These are phyloP conservation scores for Pulicaria dysenterica DNA, from an alignment of 129 eudicot species.

Conservation along the genomic window DNA sequence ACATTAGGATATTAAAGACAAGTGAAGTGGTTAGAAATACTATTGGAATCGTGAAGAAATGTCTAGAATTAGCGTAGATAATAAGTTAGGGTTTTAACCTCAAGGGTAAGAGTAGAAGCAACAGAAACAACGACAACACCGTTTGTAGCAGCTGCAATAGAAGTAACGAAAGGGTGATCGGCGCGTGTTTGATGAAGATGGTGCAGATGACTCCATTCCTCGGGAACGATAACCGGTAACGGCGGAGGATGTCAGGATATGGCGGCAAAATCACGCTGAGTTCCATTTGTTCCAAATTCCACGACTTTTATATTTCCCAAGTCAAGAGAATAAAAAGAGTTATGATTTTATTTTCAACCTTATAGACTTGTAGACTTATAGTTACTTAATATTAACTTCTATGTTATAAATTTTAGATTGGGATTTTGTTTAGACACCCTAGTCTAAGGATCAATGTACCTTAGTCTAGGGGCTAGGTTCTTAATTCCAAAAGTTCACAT, in stretches of 20 bases:
- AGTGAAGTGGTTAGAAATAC: neutral
- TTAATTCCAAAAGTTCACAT: too few relatives aligned
- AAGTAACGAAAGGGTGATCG: slow-evolving; percentile 45
- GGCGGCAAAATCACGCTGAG: slow-evolving; percentile 35
- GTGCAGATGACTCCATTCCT: slow-evolving; percentile 32
- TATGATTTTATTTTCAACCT: too few relatives aligned
- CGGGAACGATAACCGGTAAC: neutral
- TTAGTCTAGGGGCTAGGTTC: too few relatives aligned
- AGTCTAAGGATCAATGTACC: too few relatives aligned
- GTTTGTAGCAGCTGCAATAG: slow-evolving; percentile 51
- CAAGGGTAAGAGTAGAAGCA: slow-evolving; percentile 57
- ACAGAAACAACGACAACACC: slow-evolving; percentile 57
- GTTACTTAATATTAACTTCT: too few relatives aligned
- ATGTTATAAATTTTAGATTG: too few relatives aligned
- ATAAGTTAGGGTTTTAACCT: slow-evolving; percentile 35
- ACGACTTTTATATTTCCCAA: neutral
- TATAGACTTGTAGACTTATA: too few relatives aligned
- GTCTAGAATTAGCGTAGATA: neutral
- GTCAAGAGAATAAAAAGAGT: too few relatives aligned
- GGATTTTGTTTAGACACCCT: too few relatives aligned
- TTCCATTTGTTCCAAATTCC: slow-evolving; percentile 7
- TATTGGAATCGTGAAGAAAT: neutral
- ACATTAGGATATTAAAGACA: neutral
- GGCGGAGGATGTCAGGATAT: slow-evolving; percentile 26
- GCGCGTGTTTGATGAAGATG: slow-evolving; percentile 40